Evolutionary conservation across 2,329 filamentous ascomycete species (phyloP).

Genomic region (Pyricularia sp.): DNA sequence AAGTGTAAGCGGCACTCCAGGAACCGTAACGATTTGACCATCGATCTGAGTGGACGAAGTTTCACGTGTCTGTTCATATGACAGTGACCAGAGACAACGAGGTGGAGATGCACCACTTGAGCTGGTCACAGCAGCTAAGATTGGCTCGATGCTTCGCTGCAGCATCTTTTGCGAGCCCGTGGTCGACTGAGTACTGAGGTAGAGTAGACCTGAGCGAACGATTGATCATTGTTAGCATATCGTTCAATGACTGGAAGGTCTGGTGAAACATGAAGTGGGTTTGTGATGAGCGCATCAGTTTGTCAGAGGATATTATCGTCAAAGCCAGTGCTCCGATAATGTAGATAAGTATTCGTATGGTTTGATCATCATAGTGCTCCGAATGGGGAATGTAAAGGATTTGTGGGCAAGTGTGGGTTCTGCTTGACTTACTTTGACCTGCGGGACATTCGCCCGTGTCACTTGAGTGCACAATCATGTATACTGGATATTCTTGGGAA

Average conservation of each 20-base stretch:
- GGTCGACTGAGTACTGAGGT: slow-evolving; percentile 25
- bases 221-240: slow-evolving; percentile 10
- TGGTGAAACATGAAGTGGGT: slow-evolving; percentile 7
- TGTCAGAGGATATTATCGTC: slow-evolving; percentile 83
- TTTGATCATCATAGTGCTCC: slow-evolving; percentile 62
- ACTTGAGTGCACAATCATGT: slow-evolving; percentile 63
- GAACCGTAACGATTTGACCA: slow-evolving; percentile 40
- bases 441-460: slow-evolving; percentile 84
- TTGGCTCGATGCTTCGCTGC: slow-evolving; percentile 24
- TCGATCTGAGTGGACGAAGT: slow-evolving; percentile 17
- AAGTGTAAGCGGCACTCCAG: slow-evolving; percentile 47
- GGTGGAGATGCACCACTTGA: slow-evolving; percentile 8
- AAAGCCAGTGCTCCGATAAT: slow-evolving; percentile 87
- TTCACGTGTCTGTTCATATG: slow-evolving; percentile 38
- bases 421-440: slow-evolving; percentile 71
- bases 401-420: background rate
- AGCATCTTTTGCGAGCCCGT: slow-evolving; percentile 22
- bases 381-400: background rate
- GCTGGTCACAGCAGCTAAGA: slow-evolving; percentile 20
- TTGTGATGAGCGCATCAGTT: slow-evolving; percentile 50
- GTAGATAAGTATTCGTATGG: slow-evolving; percentile 97
- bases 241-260: slow-evolving; percentile 8
- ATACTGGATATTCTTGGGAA: slow-evolving; percentile 33
- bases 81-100: slow-evolving; percentile 34
- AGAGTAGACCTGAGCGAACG: slow-evolving; percentile 17